phyloP scores from a whole-genome alignment of 23 red algal genomes.

The Porphyridium purpureum region DNA sequence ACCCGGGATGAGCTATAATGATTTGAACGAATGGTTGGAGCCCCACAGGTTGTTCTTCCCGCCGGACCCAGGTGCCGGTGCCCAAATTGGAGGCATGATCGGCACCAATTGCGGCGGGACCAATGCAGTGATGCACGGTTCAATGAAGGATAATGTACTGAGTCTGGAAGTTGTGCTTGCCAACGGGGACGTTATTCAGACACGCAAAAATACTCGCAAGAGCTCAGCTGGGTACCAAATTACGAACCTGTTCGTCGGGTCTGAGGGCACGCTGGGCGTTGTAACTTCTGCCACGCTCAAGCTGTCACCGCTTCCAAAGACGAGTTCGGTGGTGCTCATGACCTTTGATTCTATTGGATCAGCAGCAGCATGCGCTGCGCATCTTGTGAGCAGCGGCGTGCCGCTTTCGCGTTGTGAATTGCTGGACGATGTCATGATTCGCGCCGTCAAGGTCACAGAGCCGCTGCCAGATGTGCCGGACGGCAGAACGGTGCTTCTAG shows the following conservation, averaged over 20 bases:
- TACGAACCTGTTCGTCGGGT: slow-evolving; percentile 74
- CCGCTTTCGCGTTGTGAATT: slow-evolving; percentile 63
- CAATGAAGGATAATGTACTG: slow-evolving; percentile 91
- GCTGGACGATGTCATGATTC: slow-evolving; percentile 80
- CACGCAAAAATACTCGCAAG: slow-evolving; percentile 55
- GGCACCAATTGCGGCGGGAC: slow-evolving; percentile 80
- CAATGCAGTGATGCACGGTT: slow-evolving; percentile 77
- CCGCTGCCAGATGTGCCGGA: too few species aligned
- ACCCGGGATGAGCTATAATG: slow-evolving; percentile 69
- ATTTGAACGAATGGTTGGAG: slow-evolving; percentile 50
- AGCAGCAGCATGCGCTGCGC: slow-evolving; percentile 41
- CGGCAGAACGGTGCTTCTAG: too few species aligned
- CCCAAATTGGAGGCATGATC: slow-evolving; percentile 90
- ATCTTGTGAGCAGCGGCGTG: slow-evolving; percentile 54
- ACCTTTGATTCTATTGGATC: slow-evolving; percentile 65
- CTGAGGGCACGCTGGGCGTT: slow-evolving; percentile 85
- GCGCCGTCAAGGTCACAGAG: slow-evolving; percentile 90
- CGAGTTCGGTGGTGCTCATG: slow-evolving; percentile 41
- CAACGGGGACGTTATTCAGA: slow-evolving; percentile 68
- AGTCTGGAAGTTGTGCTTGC: slow-evolving; percentile 82
- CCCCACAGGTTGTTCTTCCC: slow-evolving; percentile 63
- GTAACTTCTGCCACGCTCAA: slow-evolving; percentile 74
- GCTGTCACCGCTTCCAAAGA: slow-evolving; percentile 50
- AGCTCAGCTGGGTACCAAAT: slow-evolving; percentile 82
- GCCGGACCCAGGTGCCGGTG: slow-evolving; percentile 74